phyloP scores from a whole-genome alignment of 306 rosid species.

The Lathyrus aphaca region DNA sequence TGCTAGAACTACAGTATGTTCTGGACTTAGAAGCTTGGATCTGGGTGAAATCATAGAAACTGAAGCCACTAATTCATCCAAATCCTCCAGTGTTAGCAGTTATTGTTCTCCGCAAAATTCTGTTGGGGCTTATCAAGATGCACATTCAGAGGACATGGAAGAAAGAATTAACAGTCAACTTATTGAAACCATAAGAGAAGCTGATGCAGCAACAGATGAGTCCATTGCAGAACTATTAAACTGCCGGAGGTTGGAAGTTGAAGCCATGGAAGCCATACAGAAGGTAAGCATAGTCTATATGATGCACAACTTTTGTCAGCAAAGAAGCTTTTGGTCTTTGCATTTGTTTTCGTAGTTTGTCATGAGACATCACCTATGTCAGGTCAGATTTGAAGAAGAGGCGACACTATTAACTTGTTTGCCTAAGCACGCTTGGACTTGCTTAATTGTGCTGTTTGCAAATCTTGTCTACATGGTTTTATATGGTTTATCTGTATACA shows the following conservation, averaged over 20 bases:
- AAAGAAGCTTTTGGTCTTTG: slow-evolving; percentile 22
- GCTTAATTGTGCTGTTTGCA: no score
- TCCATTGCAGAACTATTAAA: slow-evolving; percentile 46
- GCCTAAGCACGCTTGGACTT: no score
- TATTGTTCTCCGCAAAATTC: slow-evolving; percentile 54
- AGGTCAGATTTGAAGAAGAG: slow-evolving; percentile 12
- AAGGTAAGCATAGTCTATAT: slow-evolving; percentile 54
- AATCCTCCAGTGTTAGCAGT: slow-evolving; percentile 45
- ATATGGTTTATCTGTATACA: neutral
- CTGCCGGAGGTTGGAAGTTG: slow-evolving; percentile 57
- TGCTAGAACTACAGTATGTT: slow-evolving; percentile 37
- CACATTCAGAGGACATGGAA: slow-evolving; percentile 54
- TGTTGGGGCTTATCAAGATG: slow-evolving; percentile 41
- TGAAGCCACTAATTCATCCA: slow-evolving; percentile 44
- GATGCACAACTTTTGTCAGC: slow-evolving; percentile 14
- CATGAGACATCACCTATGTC: neutral
- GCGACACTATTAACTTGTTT: neutral
- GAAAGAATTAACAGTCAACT: slow-evolving; percentile 49
- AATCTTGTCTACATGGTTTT: no score
- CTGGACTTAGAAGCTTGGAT: slow-evolving; percentile 42
- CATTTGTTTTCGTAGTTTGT: slow-evolving; percentile 17
- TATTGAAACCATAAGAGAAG: slow-evolving; percentile 54
- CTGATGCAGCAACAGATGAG: slow-evolving; percentile 49
- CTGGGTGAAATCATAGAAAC: slow-evolving; percentile 45
- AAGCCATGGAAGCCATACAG: slow-evolving; percentile 60